Base-by-base conservation (phyloP, 805 yeast species). In the Clavispora fructus region DNA sequence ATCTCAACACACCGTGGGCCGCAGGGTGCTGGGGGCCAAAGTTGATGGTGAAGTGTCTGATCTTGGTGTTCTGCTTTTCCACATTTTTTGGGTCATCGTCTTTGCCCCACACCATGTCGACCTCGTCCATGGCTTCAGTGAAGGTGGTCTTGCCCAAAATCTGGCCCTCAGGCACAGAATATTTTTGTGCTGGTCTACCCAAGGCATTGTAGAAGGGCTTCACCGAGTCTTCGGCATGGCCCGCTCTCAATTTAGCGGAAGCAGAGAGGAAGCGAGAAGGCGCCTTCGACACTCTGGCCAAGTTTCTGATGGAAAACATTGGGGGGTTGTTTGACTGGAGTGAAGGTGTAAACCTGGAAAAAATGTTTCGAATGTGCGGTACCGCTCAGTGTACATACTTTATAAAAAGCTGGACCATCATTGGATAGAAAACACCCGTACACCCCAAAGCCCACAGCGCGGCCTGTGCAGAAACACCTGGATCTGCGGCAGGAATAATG, bases 1-100 rank as follows among this genome's bases (percentile, higher is more conserved):
- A 75, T 64, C 95, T 79, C 73, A 87, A 74, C 68, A 87, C 96
- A 56, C 96, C 96, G 72, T 87, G 96, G 27, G 95, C 95, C 51
- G 96, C 96, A 23, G 96, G 96, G 73, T 87, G 96, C 71, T 87
- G 96, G 41, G 96, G 96, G 32, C 95, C 96, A 63, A 87, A 87
- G 69, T 88, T 88, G 63, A 88, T 82, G 42, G 95, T 87, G 73
- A 87, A 88, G 63, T 87, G 95, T 66, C 95, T 82, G 61, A 87
- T 82, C 64, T 86, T 72, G 43, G 73, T 62, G 58, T 72, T 72
- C 57, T 71, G 75, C 48, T 64, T 72, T 39, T 61, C 73, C 16
- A 71, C 69, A 29, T 67, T 59, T 44, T 60, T 63, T 30, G 76
- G 76, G 52, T 69, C 75, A 51, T 72, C 77, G 48, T 65, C 73